A percentile compares a stretch with the other conserved stretches of the same genome.
Evolutionary conservation across 129 eudicot species (phyloP).

Genomic region (Helianthus tuberosus): DNA sequence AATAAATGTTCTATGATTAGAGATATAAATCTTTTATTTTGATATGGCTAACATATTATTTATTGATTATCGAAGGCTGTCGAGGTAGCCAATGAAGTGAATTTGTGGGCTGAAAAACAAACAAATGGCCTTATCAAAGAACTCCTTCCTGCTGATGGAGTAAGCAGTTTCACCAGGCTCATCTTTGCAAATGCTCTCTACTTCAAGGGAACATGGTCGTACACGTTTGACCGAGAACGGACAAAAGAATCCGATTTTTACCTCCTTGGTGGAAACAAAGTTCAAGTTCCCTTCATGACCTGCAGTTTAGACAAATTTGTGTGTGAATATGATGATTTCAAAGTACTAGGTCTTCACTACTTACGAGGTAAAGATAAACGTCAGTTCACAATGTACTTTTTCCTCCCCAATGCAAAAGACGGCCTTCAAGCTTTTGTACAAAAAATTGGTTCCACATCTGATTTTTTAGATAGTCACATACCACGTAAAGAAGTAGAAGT

Average conservation of each 20-base stretch:
- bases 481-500: constrained; percentile 53
- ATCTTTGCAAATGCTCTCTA: constrained; percentile 79
- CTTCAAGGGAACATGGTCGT: constrained; percentile 83
- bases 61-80: constrained; percentile 45
- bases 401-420: constrained; percentile 69
- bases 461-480: constrained; percentile 53
- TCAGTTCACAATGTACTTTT: constrained; percentile 62
- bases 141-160: constrained; percentile 58
- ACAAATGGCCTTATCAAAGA: constrained; percentile 76
- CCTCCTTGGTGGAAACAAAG: constrained; percentile 55
- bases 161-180: constrained; percentile 56
- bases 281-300: constrained; percentile 75
- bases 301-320: constrained; percentile 43
- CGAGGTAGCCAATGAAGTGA: constrained; percentile 65
- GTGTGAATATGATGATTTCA: constrained; percentile 54
- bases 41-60: constrained; percentile 7
- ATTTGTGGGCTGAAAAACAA: constrained; percentile 78
- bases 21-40: neutral
- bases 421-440: constrained; percentile 56
- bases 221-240: constrained; percentile 55
- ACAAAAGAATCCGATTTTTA: constrained; percentile 63
- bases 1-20: too few relatives aligned
- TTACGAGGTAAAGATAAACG: constrained; percentile 67
- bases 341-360: constrained; percentile 75
- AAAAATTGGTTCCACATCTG: constrained; percentile 47